These are phyloP conservation scores for Solanum paucissectum DNA, from an alignment of 257 asterid genomes.

Conservation along the genomic window DNA sequence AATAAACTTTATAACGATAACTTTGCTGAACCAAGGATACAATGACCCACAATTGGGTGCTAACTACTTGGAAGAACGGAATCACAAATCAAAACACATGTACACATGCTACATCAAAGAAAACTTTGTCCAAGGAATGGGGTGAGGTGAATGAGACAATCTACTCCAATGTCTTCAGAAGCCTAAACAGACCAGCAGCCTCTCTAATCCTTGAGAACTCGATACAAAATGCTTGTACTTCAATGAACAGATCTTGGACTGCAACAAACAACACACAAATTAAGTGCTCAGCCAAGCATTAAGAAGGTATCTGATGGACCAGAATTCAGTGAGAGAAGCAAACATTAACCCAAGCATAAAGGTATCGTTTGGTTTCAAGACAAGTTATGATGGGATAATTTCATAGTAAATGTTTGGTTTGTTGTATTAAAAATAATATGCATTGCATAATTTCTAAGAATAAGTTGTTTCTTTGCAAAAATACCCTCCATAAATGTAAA, in stretches of 20 bases:
- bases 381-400: background rate
- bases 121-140: background rate
- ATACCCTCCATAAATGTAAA: background rate
- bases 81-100: background rate
- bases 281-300: background rate
- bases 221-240: slow-evolving; percentile 96
- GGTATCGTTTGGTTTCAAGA: background rate
- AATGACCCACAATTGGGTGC: slow-evolving; percentile 4
- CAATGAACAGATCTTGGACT: slow-evolving; percentile 91
- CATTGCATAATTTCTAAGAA: background rate
- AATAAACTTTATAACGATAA: background rate
- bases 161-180: slow-evolving; percentile 75
- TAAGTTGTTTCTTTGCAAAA: background rate
- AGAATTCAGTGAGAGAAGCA: background rate
- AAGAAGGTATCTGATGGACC: background rate
- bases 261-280: slow-evolving; percentile 12
- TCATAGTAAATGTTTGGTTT: background rate
- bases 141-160: background rate
- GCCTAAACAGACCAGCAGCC: slow-evolving; percentile 87
- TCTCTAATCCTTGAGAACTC: slow-evolving; percentile 95
- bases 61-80: background rate
- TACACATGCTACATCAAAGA: background rate
- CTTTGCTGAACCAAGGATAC: background rate
- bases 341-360: background rate
- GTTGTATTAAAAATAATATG: background rate